Percentiles rank a stretch among this genome's conserved stretches.
These are phyloP conservation scores for Clonostachys solani DNA, from an alignment of 2,329 filamentous ascomycete species.

Conservation along the genomic window DNA sequence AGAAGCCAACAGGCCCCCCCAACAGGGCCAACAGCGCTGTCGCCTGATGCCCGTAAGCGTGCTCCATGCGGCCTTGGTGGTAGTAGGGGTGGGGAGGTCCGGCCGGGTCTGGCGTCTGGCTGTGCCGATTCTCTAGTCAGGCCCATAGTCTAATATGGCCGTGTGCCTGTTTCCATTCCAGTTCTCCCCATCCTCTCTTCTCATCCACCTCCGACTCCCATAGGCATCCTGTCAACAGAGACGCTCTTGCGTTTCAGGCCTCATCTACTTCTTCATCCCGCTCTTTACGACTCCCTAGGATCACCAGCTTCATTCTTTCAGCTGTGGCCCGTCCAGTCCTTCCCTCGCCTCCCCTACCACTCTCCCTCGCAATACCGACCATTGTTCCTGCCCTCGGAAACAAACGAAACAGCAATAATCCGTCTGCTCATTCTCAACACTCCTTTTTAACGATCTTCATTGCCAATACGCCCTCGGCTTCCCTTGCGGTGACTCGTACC, in stretches of 20 bases:
- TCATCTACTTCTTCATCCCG: slow-evolving; percentile 18
- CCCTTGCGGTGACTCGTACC: no score
- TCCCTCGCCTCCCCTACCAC: background rate
- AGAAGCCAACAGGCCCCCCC: no score
- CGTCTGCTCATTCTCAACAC: background rate
- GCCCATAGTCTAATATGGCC: background rate
- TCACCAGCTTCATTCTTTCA: slow-evolving; percentile 38
- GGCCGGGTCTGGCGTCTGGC: background rate
- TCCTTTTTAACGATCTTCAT: background rate
- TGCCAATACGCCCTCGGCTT: no score
- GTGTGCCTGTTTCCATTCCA: slow-evolving; percentile 1
- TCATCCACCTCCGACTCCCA: background rate
- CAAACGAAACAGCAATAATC: background rate
- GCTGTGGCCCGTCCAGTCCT: slow-evolving; percentile 31
- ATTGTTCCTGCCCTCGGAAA: background rate
- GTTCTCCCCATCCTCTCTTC: slow-evolving; percentile 1
- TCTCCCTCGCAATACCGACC: background rate
- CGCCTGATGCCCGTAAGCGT: no score
- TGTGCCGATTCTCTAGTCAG: background rate
- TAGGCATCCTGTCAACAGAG: slow-evolving; percentile 4
- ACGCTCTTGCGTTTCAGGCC: slow-evolving; percentile 7
- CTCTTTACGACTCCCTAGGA: slow-evolving; percentile 18
- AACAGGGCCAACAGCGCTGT: no score
- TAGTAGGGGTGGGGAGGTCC: background rate
- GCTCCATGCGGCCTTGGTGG: no score